Base-by-base conservation (phyloP, 352 stramenopile genomes). In the Nothophytophthora sp. region DNA sequence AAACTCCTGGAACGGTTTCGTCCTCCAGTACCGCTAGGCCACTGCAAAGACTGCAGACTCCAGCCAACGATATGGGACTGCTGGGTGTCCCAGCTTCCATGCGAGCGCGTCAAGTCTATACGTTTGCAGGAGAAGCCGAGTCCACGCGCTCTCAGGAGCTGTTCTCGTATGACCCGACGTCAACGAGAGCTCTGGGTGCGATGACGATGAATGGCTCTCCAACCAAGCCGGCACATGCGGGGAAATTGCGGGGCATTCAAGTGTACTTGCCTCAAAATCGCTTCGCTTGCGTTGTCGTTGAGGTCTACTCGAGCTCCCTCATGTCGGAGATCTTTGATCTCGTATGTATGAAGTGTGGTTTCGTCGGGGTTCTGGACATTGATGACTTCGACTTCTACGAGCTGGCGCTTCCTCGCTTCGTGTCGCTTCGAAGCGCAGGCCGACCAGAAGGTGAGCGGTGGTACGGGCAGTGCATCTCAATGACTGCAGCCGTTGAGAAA, bases 311-410 rank as follows among this genome's bases (percentile, higher is more conserved):
- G 1, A 74, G 46, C 18, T 72, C 66, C n/a, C 44, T 73, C 9
- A 67, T 94, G 65, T 78, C 76, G 1, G 80, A 92, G 44, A 39
- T 95, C 15, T 95, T 95, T 35, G 74, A 89, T 25, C 32, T 81
- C 23, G 80, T 95, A 6, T 95, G 84, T 50, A 63, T 73, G 19
- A 88, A 85, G 23, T 91, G 84, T 20, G 84, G 84, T 2, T 91
- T 92, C 33, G 60, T 86, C 12, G 80, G 70, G 8, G 65, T 95
- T 12, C 51, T 92, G 11, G 76, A 95, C 20, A 53, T 77, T 23
- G 67, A 91, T 34, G 83, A 96, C 39, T 96, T 90, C 52, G 72
- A 90, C 50, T 92, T 96, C 23, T 92, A 88, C 47, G 83, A 96
- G 51, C 54, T 96, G 19, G 65, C 73, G 4, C 40, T 94, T n/a